Base-by-base conservation (phyloP, 345 rosid species). In the Limnanthes douglasii region DNA sequence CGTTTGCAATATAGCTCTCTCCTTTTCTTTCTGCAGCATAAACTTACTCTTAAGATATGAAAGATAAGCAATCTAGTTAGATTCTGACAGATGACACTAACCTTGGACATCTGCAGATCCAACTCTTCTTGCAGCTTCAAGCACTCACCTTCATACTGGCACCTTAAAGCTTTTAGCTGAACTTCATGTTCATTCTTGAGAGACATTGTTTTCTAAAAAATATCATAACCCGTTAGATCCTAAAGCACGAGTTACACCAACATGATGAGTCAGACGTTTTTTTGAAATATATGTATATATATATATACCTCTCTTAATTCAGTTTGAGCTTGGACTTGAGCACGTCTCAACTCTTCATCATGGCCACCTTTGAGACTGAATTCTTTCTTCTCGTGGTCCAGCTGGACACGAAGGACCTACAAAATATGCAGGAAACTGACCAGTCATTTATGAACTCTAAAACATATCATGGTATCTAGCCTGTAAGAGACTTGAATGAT, bases 1-100 rank as follows among this genome's bases (percentile, higher is more conserved):
- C 62, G 80, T 14, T 56, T 85, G 93, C 66, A 85, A 59, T 51
- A 85, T 51, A 40, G 93, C 78, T 51, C 73, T 71, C 62, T 85
- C 93, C 69, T 70, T 69, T 17, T 76, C 90, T 61, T 80, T 90
- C 96, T 80, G 69, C 31, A 43, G 43, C 5, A 22, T 50, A 18
- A 12, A 8, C 29, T 21, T 7, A 33, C 15, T 30, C 33, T 14
- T 17, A 19, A 38, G n/a, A 8, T 39, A 11, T 31, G 17, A 26
- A 26, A 11, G n/a, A 25, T 13, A 6, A 11, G 51, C 12, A 37
- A 4, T n/a, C 37, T 45, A 23, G 9, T 23, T 4, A 14, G 18
- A 30, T 6, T 30, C 37, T 29, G 25, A 41, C 15, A 37, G 34
- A 46, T 22, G 35, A 34, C 32, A 28, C 60, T 16, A 40, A 75